Conservation (phyloP, 768 basidiomycete species). For the Antrodiella citrinella region DNA sequence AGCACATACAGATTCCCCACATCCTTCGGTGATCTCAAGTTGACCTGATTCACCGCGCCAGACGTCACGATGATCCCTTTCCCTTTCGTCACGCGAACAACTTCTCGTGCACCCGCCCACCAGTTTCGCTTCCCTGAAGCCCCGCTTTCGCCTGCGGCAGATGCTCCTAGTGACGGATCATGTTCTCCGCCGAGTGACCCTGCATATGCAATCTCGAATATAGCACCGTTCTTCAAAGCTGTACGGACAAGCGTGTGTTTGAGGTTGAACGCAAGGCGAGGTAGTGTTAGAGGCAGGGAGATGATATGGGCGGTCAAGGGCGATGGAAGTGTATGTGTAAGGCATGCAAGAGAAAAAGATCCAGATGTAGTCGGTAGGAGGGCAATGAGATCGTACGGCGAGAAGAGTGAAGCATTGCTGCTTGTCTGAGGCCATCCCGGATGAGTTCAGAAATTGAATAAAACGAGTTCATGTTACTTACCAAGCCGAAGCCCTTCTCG, state of each 20-base stretch:
- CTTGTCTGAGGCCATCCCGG: constrained; percentile 44
- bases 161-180: constrained; percentile 34
- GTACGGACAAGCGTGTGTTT: constrained; percentile 80
- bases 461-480: constrained; percentile 26
- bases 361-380: constrained; percentile 64
- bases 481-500: constrained; percentile 80
- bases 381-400: constrained; percentile 69
- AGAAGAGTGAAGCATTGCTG: constrained; percentile 53
- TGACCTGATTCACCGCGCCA: constrained; percentile 50
- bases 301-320: constrained; percentile 76
- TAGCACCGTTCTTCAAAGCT: constrained; percentile 73
- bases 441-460: not conserved
- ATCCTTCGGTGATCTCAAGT: constrained; percentile 66
- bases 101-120: constrained; percentile 76
- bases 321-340: constrained; percentile 72
- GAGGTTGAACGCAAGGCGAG: constrained; percentile 71
- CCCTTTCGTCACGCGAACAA: constrained; percentile 74
- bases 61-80: constrained; percentile 68
- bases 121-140: constrained; percentile 63
- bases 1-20: constrained; percentile 58
- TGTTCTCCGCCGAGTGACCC: constrained; percentile 63
- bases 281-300: constrained; percentile 66
- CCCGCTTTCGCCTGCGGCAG: constrained; percentile 46
- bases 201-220: constrained; percentile 75
- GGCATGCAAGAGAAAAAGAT: constrained; percentile 72